These are phyloP conservation scores for Sporothrix brasiliensis DNA, from an alignment of 2,329 filamentous ascomycete genomes.

Conservation along the genomic window DNA sequence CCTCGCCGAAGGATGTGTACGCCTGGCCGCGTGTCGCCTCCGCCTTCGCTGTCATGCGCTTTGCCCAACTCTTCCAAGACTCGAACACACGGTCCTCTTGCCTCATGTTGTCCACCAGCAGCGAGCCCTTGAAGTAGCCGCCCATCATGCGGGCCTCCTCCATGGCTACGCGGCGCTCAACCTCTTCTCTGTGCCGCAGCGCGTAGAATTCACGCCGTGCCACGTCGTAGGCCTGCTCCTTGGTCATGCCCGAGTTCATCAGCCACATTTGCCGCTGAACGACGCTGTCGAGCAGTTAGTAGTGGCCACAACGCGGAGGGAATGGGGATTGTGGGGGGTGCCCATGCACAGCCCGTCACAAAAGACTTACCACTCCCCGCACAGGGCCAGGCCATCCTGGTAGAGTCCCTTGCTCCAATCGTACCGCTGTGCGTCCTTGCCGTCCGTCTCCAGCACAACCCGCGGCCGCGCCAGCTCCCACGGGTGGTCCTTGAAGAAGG, in stretches of 20 bases:
- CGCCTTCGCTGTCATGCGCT: slow-evolving; percentile 49
- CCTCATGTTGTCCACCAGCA: slow-evolving; percentile 73
- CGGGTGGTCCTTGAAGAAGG: slow-evolving; percentile 92
- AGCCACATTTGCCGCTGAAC: slow-evolving; percentile 89
- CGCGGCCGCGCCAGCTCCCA: slow-evolving; percentile 94
- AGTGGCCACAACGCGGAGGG: too few relatives aligned
- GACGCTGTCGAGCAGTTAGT: slow-evolving; percentile 61
- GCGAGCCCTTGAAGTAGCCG: slow-evolving; percentile 77
- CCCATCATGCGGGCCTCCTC: slow-evolving; percentile 87
- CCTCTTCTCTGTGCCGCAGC: slow-evolving; percentile 77
- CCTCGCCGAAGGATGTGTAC: slow-evolving; percentile 50
- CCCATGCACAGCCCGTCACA: too few relatives aligned
- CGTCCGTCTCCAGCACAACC: slow-evolving; percentile 81
- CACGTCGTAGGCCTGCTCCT: slow-evolving; percentile 76
- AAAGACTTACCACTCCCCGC: slow-evolving; percentile 76
- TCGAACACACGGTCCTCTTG: slow-evolving; percentile 81
- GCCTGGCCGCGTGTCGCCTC: slow-evolving; percentile 48
- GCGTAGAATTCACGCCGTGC: slow-evolving; percentile 90
- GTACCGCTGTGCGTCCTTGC: slow-evolving; percentile 73
- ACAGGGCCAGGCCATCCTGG: slow-evolving; percentile 74
- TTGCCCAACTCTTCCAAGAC: slow-evolving; percentile 81
- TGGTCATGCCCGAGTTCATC: slow-evolving; percentile 67
- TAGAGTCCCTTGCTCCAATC: slow-evolving; percentile 77
- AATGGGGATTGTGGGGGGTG: too few relatives aligned
- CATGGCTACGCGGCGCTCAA: slow-evolving; percentile 77